phyloP scores from a whole-genome alignment of 1,139 yeast species.

The Zygoascus sp. region DNA sequence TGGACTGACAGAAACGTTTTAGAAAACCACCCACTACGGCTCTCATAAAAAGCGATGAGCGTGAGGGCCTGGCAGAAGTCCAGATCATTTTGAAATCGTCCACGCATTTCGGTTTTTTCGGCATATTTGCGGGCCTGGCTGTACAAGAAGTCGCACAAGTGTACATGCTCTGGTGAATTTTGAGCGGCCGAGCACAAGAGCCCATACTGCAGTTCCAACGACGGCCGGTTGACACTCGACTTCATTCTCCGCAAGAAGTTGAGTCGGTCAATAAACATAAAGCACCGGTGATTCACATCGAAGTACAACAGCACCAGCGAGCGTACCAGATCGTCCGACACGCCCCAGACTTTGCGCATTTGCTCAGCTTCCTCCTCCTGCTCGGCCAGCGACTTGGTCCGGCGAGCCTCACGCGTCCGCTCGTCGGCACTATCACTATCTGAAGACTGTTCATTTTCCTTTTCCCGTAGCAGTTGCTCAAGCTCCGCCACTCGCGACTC shows the following conservation, averaged over 20 bases:
- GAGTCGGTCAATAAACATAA: conserved; percentile 24
- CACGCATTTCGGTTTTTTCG: conserved; percentile 17
- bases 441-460: background rate
- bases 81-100: conserved; percentile 14
- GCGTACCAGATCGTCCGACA: conserved; percentile 18
- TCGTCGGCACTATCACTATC: too few relatives aligned
- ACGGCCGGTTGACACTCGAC: conserved; percentile 22
- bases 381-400: background rate
- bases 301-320: conserved; percentile 23
- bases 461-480: conserved; percentile 17
- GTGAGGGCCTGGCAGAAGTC: conserved; percentile 29
- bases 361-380: background rate
- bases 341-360: background rate
- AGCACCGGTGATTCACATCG: conserved; percentile 16
- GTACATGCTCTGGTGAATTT: conserved; percentile 19
- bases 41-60: conserved; percentile 28
- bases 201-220: conserved; percentile 31
- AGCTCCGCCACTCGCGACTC: conserved; percentile 30
- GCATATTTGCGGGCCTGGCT: conserved; percentile 27
- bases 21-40: conserved; percentile 20
- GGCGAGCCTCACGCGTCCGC: too few relatives aligned
- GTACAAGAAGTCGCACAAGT: conserved; percentile 24
- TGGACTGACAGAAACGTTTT: background rate
- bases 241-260: conserved; percentile 20
- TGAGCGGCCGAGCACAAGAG: conserved; percentile 29